These are phyloP conservation scores for Pleoardoris graminearum DNA, from an alignment of 2,329 filamentous ascomycete genomes.

Conservation along the genomic window DNA sequence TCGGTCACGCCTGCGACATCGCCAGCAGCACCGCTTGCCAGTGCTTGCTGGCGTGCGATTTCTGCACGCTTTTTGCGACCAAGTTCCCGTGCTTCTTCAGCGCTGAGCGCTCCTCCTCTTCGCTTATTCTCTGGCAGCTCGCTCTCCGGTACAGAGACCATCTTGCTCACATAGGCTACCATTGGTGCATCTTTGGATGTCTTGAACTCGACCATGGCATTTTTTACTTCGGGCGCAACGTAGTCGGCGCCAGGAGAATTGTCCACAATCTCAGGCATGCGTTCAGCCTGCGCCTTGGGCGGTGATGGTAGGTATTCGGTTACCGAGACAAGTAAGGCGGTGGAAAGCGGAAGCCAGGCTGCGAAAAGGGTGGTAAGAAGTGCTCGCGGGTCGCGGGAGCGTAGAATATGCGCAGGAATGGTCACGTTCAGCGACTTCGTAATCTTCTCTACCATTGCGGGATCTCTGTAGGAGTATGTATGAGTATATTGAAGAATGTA, in stretches of 20 bases:
- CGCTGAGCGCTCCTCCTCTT: slow-evolving; percentile 67
- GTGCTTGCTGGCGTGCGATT: slow-evolving; percentile 76
- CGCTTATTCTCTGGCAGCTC: slow-evolving; percentile 87
- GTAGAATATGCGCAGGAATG: slow-evolving; percentile 79
- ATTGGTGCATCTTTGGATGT: slow-evolving; percentile 71
- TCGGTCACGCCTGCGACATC: slow-evolving; percentile 59
- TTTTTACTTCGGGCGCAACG: slow-evolving; percentile 69
- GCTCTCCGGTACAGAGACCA: slow-evolving; percentile 93
- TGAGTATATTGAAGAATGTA: slow-evolving; percentile 47
- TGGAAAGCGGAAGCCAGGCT: slow-evolving; percentile 89
- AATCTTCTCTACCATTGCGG: slow-evolving; percentile 85
- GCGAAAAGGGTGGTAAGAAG: slow-evolving; percentile 86
- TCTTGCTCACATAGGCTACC: slow-evolving; percentile 96
- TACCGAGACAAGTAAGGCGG: slow-evolving; percentile 88
- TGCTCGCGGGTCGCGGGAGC: slow-evolving; percentile 80
- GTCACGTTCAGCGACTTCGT: slow-evolving; percentile 86
- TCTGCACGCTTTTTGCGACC: slow-evolving; percentile 88
- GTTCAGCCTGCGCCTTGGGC: slow-evolving; percentile 73
- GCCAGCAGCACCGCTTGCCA: slow-evolving; percentile 47
- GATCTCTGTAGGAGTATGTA: slow-evolving; percentile 61
- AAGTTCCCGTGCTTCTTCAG: slow-evolving; percentile 87
- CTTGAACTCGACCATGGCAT: slow-evolving; percentile 84
- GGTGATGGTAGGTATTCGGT: slow-evolving; percentile 91
- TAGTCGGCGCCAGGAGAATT: slow-evolving; percentile 75
- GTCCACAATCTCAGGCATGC: slow-evolving; percentile 78